phyloP scores from a whole-genome alignment of 345 rosid genomes.

The Microcos paniculata region DNA sequence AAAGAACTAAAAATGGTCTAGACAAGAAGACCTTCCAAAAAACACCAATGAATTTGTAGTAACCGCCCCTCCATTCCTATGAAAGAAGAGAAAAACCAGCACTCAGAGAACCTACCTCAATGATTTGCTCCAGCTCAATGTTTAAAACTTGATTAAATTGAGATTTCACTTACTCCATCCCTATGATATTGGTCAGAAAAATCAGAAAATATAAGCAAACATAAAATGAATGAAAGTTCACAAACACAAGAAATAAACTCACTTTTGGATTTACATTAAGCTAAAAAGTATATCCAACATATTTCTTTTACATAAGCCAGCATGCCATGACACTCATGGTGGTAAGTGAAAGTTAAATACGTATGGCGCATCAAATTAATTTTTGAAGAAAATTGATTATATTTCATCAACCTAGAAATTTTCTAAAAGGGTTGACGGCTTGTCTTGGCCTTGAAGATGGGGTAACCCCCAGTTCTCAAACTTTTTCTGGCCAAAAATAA shows the following conservation, averaged over 20 bases:
- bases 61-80: not conserved
- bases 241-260: not conserved
- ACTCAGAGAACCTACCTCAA: constrained; percentile 46
- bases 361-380: too few species aligned
- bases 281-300: not conserved
- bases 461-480: too few species aligned
- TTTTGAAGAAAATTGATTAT: too few species aligned
- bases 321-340: not conserved
- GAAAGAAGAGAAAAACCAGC: not conserved
- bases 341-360: not conserved
- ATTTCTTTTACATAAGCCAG: not conserved
- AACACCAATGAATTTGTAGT: not conserved
- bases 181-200: constrained; percentile 36
- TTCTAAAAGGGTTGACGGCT: too few species aligned
- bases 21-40: not conserved
- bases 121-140: constrained; percentile 79
- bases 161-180: constrained; percentile 94
- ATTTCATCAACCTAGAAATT: too few species aligned
- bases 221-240: not conserved
- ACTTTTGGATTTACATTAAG: not conserved
- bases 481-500: too few species aligned
- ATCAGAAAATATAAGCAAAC: not conserved
- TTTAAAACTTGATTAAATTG: constrained; percentile 88
- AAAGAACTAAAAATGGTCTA: not conserved
- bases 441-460: too few species aligned